Base-by-base conservation (phyloP, 1,284 basidiomycete genomes). In the Boletus calvinii region DNA sequence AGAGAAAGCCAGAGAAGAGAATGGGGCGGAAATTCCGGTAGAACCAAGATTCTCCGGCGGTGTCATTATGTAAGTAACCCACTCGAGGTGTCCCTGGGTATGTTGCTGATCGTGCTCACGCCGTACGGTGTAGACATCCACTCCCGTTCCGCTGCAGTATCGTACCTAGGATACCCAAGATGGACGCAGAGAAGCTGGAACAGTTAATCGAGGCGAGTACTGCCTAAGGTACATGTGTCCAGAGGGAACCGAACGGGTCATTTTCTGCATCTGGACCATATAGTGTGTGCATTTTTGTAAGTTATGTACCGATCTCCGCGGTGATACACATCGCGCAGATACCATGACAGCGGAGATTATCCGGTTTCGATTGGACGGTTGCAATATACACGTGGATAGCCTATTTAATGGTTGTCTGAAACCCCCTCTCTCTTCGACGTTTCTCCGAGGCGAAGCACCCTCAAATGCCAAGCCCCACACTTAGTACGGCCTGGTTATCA, bases 21-120 rank as follows among this genome's bases (percentile, higher is more conserved):
- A 57, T 41, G 67, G 67, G n/a, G 29, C 43, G 2, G 60, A 70
- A 17, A 62, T 68, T 9, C 54, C 46, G 0, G 35, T 65, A 3
- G 53, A 63, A 43, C 26, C 36, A 1, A 60, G 18, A 11, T 59
- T 55, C 11, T 48, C 55, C 3, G 38, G 8, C 4, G 51, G 60
- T 4, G 1, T 66, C 13, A 9, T 44, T 1, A 31, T 45, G 64
- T 69, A 20, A 53, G 63, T 54, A 17, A 24, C 40, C 3, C 13
- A n/a, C 13, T n/a, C 6, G 5, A 35, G 5, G 13, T n/a, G 15
- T 32, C 0, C 13, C 4, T 52, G 15, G 9, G 17, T 32, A 1
- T 44, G 2, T 36, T 37, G 13, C 39, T 51, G 41, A 53, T 31
- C 8, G 3, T 10, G 13, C 32, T 29, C 6, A 2, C 17, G 10